Evolutionary conservation across 805 yeast species (phyloP).

Genomic region (Zygotorulaspora florentina): DNA sequence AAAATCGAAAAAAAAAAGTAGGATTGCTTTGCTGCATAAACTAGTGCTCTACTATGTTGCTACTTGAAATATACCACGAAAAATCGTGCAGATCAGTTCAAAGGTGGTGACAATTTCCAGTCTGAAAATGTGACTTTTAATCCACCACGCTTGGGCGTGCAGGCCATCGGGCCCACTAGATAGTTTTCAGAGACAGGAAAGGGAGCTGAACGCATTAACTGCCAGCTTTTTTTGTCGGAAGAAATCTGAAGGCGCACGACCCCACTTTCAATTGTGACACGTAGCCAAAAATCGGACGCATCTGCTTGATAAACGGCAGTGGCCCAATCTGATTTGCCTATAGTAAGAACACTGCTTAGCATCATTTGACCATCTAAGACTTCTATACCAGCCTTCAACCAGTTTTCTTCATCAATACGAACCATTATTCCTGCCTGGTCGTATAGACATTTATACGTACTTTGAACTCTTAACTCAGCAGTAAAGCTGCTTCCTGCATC

Average conservation of each 20-base stretch:
- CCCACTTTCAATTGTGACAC: slow-evolving; percentile 4
- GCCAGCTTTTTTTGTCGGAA: slow-evolving; percentile 4
- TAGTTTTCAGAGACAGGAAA: slow-evolving; percentile 3
- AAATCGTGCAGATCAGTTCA: slow-evolving; percentile 1
- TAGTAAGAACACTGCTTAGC: slow-evolving; percentile 9
- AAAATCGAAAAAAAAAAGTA: background rate
- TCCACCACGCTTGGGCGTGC: slow-evolving; percentile 7
- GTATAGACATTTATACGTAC: slow-evolving; percentile 2
- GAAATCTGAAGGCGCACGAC: slow-evolving; percentile 3
- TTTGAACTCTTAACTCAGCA: slow-evolving; percentile 5
- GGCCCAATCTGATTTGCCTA: slow-evolving; percentile 5
- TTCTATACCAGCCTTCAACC: slow-evolving; percentile 9
- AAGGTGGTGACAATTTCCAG: slow-evolving; percentile 1
- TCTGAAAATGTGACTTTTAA: slow-evolving; percentile 7
- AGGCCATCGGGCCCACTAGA: slow-evolving; percentile 7
- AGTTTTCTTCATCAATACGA: slow-evolving; percentile 1
- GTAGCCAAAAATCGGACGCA: slow-evolving; percentile 2
- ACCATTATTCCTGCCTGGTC: slow-evolving; percentile 9
- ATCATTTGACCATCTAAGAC: slow-evolving; percentile 6
- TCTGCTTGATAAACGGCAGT: slow-evolving; percentile 3
- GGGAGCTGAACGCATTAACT: slow-evolving; percentile 6
- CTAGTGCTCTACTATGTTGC: too few species aligned
- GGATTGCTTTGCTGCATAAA: too few species aligned
- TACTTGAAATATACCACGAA: background rate
- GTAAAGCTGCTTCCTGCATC: slow-evolving; percentile 4